Conservation (phyloP, 139 green algal genomes). For the Chlamydomonas eustigma region DNA sequence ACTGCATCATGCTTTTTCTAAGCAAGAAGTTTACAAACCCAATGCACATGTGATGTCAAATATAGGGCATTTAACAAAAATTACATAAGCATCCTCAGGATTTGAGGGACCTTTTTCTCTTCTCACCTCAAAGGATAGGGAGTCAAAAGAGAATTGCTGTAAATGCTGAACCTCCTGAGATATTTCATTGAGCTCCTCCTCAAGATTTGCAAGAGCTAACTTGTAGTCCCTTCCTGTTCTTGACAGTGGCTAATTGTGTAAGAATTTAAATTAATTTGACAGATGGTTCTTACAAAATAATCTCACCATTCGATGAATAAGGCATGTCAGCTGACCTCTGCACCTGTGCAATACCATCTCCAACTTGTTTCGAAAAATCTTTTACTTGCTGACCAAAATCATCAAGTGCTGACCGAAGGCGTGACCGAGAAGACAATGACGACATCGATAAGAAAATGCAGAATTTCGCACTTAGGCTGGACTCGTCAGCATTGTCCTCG, state of each 20-base stretch:
- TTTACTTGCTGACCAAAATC: background rate
- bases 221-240: constrained; percentile 30
- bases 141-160: constrained; percentile 25
- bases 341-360: background rate
- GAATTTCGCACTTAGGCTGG: too few relatives aligned
- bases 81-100: too few relatives aligned
- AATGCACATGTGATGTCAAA: too few relatives aligned
- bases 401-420: background rate
- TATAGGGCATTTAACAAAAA: too few relatives aligned
- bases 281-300: too few relatives aligned
- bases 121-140: constrained; percentile 30
- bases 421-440: background rate
- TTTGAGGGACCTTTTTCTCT: too few relatives aligned
- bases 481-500: too few relatives aligned
- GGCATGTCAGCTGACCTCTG: constrained; percentile 6
- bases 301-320: background rate
- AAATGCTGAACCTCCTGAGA: constrained; percentile 21
- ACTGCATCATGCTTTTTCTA: background rate
- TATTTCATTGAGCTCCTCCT: constrained; percentile 28
- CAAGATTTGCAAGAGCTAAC: constrained; percentile 12
- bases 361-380: background rate
- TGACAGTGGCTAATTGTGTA: too few relatives aligned
- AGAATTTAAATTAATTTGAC: too few relatives aligned
- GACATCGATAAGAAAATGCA: too few relatives aligned
- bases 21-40: too few relatives aligned